A percentile compares a stretch with the other conserved stretches of the same genome.
Conservation (phyloP, 108 stramenopile genomes). For the Nannochloropsis oceanica region DNA sequence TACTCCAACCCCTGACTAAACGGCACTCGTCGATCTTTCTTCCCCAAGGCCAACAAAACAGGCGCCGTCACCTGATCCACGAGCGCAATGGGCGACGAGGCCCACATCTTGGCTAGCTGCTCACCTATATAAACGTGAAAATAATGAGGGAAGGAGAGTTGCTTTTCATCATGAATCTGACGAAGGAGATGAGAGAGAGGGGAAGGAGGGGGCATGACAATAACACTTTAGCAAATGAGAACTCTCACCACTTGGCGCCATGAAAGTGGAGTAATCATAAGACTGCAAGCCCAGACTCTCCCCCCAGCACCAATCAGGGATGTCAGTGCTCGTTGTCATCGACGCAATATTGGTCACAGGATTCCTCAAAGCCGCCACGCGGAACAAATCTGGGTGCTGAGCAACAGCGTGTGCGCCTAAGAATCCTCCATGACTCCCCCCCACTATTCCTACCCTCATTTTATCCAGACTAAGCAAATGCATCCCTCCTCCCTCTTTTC, state of each 20-base stretch:
- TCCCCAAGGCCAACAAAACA: slow-evolving; percentile 62
- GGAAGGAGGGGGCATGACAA: background rate
- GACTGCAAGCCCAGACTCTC: slow-evolving; percentile 52
- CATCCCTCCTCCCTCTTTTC: too few relatives aligned
- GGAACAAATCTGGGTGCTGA: slow-evolving; percentile 66
- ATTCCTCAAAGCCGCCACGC: slow-evolving; percentile 69
- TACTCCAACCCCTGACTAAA: background rate
- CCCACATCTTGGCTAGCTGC: slow-evolving; percentile 21
- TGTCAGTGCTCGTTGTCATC: slow-evolving; percentile 73
- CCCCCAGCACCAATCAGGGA: slow-evolving; percentile 77
- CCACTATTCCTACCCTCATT: slow-evolving; percentile 50
- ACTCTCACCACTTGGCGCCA: slow-evolving; percentile 27
- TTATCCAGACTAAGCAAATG: too few relatives aligned
- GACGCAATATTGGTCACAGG: slow-evolving; percentile 76
- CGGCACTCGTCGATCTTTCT: slow-evolving; percentile 21
- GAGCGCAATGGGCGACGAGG: slow-evolving; percentile 48
- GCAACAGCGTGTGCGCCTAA: slow-evolving; percentile 59
- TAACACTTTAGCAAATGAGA: too few relatives aligned
- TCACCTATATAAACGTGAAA: background rate
- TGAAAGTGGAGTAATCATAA: slow-evolving; percentile 35
- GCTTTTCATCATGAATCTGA: background rate
- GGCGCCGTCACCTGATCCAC: slow-evolving; percentile 59
- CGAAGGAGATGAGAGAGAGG: background rate
- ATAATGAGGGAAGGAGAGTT: background rate
- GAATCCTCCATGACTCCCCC: slow-evolving; percentile 83